Conservation (phyloP, 1,284 basidiomycete species). For the Fomitopsis palustris region DNA sequence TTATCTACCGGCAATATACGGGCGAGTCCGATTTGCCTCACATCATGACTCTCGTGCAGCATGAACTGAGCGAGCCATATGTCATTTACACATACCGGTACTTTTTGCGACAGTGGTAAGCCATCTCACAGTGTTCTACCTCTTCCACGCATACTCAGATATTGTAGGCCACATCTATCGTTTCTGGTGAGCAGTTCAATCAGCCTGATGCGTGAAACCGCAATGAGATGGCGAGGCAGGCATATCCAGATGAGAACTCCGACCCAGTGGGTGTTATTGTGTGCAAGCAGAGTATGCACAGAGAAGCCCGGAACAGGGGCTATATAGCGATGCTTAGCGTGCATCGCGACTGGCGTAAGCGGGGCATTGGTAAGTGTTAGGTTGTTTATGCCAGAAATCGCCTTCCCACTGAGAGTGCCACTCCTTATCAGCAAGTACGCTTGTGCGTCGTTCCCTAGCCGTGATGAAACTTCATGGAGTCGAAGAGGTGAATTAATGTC, state of each 20-base stretch:
- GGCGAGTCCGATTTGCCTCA: conserved; percentile 78
- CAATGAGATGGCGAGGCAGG: conserved; percentile 33
- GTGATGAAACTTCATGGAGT: conserved; percentile 80
- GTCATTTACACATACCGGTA: conserved; percentile 93
- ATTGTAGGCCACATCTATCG: conserved; percentile 84
- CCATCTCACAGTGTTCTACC: conserved; percentile 4
- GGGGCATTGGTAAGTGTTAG: conserved; percentile 78
- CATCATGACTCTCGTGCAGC: conserved; percentile 86
- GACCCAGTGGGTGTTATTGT: conserved; percentile 88
- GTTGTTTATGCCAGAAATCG: background rate
- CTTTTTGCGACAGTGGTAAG: conserved; percentile 91
- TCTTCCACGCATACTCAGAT: background rate
- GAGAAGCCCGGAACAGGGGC: conserved; percentile 75
- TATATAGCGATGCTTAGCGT: conserved; percentile 99
- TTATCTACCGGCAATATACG: conserved; percentile 68
- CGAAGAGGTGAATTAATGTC: conserved; percentile 61
- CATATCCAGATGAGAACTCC: conserved; percentile 52
- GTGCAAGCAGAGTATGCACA: conserved; percentile 91
- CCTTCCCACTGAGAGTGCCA: background rate
- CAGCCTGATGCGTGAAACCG: background rate
- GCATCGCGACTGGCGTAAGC: conserved; percentile 73
- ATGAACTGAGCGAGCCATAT: conserved; percentile 93
- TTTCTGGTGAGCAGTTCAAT: conserved; percentile 67
- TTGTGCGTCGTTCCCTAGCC: conserved; percentile 76
- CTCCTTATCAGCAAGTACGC: conserved; percentile 56